Conservation (phyloP, 2,329 filamentous ascomycete species). For the Cryoendolithus antarcticus region DNA sequence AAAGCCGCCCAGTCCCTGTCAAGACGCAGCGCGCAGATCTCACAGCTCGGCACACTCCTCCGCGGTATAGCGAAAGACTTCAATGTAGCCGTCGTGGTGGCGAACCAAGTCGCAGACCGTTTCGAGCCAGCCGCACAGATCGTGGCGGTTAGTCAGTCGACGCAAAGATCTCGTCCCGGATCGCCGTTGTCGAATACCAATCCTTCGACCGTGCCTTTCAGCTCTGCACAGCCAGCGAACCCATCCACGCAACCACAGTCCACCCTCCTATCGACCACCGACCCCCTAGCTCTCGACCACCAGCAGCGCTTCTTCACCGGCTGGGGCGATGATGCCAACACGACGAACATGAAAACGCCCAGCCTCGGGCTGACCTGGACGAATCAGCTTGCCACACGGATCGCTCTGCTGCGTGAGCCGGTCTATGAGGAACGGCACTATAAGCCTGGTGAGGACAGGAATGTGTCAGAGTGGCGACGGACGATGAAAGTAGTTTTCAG, state of each 20-base stretch:
- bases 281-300: constrained; percentile 64
- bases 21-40: constrained; percentile 62
- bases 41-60: constrained; percentile 62
- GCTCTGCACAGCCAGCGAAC: constrained; percentile 2
- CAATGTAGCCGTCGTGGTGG: constrained; percentile 73
- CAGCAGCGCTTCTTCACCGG: constrained; percentile 93
- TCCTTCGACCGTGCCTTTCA: too few species aligned
- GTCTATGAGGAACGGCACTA: constrained; percentile 31
- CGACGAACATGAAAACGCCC: constrained; percentile 58
- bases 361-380: constrained; percentile 83
- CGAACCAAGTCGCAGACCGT: constrained; percentile 90
- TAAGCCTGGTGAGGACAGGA: constrained; percentile 27
- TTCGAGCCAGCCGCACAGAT: constrained; percentile 38
- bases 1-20: constrained; percentile 48
- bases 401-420: constrained; percentile 66
- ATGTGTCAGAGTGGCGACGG: constrained; percentile 52
- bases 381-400: constrained; percentile 71
- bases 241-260: background rate
- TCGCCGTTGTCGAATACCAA: constrained; percentile 4
- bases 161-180: constrained; percentile 9
- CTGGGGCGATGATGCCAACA: constrained; percentile 57
- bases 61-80: constrained; percentile 62
- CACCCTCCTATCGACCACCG: constrained; percentile 29
- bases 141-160: constrained; percentile 7
- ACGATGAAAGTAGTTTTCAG: constrained; percentile 87